Evolutionary conservation across 345 rosid genomes (phyloP).

Genomic region (Schrenkiella parvula): DNA sequence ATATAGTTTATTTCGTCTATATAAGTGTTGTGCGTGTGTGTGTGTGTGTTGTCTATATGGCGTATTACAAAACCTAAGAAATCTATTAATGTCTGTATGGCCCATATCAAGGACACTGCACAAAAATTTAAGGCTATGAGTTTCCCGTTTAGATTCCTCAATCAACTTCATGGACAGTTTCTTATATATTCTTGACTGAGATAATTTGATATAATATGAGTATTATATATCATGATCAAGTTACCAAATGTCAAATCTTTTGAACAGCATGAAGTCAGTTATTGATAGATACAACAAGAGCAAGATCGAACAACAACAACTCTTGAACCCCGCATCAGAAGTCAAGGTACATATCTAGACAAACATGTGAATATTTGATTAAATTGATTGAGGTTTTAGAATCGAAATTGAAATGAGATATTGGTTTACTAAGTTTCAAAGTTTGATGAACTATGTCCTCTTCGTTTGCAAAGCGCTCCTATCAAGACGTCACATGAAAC

Average conservation of each 20-base stretch:
- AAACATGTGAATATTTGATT: not conserved
- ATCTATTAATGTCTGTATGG: not conserved
- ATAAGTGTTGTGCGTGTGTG: not conserved
- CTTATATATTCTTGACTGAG: not conserved
- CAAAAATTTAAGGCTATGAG: not conserved
- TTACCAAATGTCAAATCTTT: constrained; percentile 15
- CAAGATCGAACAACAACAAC: constrained; percentile 59
- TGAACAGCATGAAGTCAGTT: constrained; percentile 58
- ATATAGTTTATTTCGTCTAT: not conserved
- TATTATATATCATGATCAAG: constrained; percentile 1
- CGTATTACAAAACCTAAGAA: not conserved
- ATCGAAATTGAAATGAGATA: not conserved
- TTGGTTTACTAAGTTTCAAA: not conserved
- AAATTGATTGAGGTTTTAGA: not conserved
- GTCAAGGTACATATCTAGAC: constrained; percentile 46
- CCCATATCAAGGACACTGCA: not conserved
- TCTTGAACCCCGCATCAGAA: constrained; percentile 53
- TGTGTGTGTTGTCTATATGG: not conserved
- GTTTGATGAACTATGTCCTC: not conserved
- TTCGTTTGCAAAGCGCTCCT: not conserved
- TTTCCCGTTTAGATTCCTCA: not conserved
- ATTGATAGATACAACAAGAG: constrained; percentile 57
- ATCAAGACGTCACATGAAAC: not conserved
- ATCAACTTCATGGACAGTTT: not conserved
- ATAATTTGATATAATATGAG: not conserved